Evolutionary conservation across 2,329 filamentous ascomycete species (phyloP), one percentile per base, ranked within the genome.

Genomic region (Ceratocystis lukuohia): DNA sequence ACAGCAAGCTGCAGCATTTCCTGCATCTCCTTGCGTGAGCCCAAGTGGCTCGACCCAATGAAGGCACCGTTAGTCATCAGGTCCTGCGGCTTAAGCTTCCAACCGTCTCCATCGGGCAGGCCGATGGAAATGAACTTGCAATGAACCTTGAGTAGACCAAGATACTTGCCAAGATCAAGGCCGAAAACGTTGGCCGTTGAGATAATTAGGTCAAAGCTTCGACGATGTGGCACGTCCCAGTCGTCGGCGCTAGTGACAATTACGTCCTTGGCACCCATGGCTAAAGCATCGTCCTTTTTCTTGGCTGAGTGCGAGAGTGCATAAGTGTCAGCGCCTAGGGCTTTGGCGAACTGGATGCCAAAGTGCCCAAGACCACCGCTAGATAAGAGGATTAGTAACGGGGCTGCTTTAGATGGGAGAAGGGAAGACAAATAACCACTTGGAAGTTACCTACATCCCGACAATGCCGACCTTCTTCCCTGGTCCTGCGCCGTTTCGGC

Each of bases 91-190:
- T 84, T 85, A 70, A 94, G 80, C 65, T 80, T 77, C 67, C 89
- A 84, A 10, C 89, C 84, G 57, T 87, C 84, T 69, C 89, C 87
- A 73, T 91, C 88, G 2, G 89, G 89, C 72, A 94, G 80, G 53
- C 89, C 89, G 65, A 93, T 88, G 72, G 83, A 88, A 74, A 93
- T 84, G 84, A 88, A 94, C 73, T 82, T 83, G 67, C 88, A 89
- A 77, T 91, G 88, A 67, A 93, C 86, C 76, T 93, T 91, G 74
- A 95, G 82, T 71, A 91, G 82, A 69, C 82, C 84, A 72, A 95
- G 83, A 78, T 94, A 95, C 69, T 86, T 81, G 64, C 77, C 76
- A 41, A 90, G 77, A 72, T 89, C 83, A 76, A 90, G 89, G 61
- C 80, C 81, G 64, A 85, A 82, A 64, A 83, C 86, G 45, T 82